Conservation (phyloP, 768 basidiomycete genomes). For the Pulveroboletus frians region DNA sequence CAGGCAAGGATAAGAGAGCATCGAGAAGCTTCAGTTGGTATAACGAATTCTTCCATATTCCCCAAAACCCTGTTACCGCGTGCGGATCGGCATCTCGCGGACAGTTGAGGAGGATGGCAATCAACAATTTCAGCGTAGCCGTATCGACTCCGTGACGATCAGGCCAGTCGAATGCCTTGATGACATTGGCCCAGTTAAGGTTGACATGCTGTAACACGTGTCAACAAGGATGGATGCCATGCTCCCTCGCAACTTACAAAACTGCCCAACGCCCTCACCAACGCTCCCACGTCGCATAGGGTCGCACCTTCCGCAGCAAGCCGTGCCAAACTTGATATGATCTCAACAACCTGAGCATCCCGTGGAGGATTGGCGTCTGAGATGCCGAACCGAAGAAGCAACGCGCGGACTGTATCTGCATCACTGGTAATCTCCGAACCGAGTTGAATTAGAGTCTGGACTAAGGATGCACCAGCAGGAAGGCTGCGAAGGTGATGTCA, state of each 20-base stretch:
- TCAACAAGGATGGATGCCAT: slow-evolving; percentile 1
- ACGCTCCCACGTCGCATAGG: slow-evolving; percentile 68
- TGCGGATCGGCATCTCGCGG: slow-evolving; percentile 73
- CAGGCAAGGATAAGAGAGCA: slow-evolving; percentile 80
- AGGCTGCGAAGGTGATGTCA: slow-evolving; percentile 42
- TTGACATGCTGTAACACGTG: slow-evolving; percentile 46
- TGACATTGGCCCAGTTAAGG: slow-evolving; percentile 76
- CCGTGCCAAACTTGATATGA: slow-evolving; percentile 61
- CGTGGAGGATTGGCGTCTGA: slow-evolving; percentile 66
- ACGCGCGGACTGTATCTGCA: slow-evolving; percentile 59
- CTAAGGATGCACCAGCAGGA: slow-evolving; percentile 58
- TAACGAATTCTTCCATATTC: slow-evolving; percentile 75
- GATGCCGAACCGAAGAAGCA: slow-evolving; percentile 72
- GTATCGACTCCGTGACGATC: slow-evolving; percentile 85
- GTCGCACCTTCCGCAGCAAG: slow-evolving; percentile 67
- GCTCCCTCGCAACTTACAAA: slow-evolving; percentile 52
- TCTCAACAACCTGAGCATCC: slow-evolving; percentile 66
- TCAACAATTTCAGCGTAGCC: slow-evolving; percentile 81
- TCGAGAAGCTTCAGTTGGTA: slow-evolving; percentile 86
- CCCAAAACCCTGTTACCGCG: slow-evolving; percentile 83
- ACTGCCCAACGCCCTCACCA: slow-evolving; percentile 68
- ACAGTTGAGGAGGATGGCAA: slow-evolving; percentile 79
- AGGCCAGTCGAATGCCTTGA: slow-evolving; percentile 81
- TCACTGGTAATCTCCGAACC: slow-evolving; percentile 78
- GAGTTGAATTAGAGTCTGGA: slow-evolving; percentile 71